These are phyloP conservation scores for Candida krabiensis DNA, from an alignment of 805 yeast species.

Conservation along the genomic window DNA sequence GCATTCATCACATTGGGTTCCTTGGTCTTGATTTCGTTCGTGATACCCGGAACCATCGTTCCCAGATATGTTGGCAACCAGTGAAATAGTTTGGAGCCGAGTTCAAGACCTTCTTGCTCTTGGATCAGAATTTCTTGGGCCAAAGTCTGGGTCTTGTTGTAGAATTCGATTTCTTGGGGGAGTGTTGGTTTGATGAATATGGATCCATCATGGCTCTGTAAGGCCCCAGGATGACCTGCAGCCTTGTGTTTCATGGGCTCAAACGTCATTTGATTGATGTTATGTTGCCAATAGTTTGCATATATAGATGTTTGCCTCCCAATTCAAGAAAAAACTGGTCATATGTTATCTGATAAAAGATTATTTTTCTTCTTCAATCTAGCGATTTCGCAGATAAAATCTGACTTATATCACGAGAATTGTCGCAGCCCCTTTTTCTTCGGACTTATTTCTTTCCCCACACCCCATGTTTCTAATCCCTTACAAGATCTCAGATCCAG, in stretches of 20 bases:
- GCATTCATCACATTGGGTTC: slow-evolving; percentile 11
- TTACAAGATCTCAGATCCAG: too few relatives aligned
- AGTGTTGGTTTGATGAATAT: slow-evolving; percentile 72
- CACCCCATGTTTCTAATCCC: too few relatives aligned
- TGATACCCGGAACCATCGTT: slow-evolving; percentile 47
- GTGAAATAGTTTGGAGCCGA: slow-evolving; percentile 40
- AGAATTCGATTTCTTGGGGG: slow-evolving; percentile 73
- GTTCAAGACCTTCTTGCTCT: slow-evolving; percentile 22
- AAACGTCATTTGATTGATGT: slow-evolving; percentile 19
- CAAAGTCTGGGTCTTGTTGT: slow-evolving; percentile 37
- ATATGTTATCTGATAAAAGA: too few relatives aligned
- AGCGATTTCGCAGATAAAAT: too few relatives aligned
- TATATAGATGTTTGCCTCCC: too few relatives aligned
- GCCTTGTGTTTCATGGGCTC: slow-evolving; percentile 62
- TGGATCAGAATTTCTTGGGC: slow-evolving; percentile 3
- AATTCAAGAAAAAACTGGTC: too few relatives aligned
- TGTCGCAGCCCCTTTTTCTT: too few relatives aligned
- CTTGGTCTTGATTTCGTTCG: slow-evolving; percentile 25
- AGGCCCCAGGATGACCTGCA: slow-evolving; percentile 88
- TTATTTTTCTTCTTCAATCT: too few relatives aligned
- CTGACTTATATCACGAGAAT: too few relatives aligned
- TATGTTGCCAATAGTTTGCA: too few relatives aligned
- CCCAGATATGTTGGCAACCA: slow-evolving; percentile 73
- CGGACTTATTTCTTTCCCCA: too few relatives aligned
- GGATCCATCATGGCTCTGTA: slow-evolving; percentile 61